Base-by-base conservation (phyloP, 2,329 filamentous ascomycete genomes). In the Albifimbria verrucaria region DNA sequence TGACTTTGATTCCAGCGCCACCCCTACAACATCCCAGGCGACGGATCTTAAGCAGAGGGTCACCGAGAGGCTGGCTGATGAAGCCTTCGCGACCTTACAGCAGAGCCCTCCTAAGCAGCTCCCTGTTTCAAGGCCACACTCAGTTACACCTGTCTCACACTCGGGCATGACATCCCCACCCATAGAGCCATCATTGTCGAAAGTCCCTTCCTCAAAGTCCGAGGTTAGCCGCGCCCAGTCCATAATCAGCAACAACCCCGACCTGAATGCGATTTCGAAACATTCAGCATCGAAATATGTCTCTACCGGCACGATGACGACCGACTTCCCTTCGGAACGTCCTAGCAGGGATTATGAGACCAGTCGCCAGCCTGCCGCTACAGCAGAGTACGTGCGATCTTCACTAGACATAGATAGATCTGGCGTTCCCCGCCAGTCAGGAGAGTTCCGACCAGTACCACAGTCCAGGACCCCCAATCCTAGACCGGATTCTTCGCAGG, bases 271-370 rank as follows among this genome's bases (percentile, higher is more conserved):
- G 3, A 82, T 83, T 23, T 77, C 80, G 2, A 75, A 76, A 3
- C 74, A 77, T 46, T 62, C 71, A 22, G 58, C 57, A 45, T 64
- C 70, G 17, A 67, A 63, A 52, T 75, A 75, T 57, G 71, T 84
- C 24, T 84, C 82, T 15, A 82, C 80, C 59, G 92, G 91, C 12
- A 95, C 91, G 0, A 93, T 94, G 86, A 96, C 92, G 3, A 79
- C 76, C 11, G 81, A 85, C 2, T 75, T 78, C 11, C 74, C 75
- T 4, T 69, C 75, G 7, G 84, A 82, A 61, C 77, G 55, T 20
- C 68, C 54, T 10, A 41, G 48, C 6, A 55, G 47, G 25, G 55
- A 57, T 2, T 39, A 49, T 23, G 57, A 63, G 12, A 54, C 50
- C 25, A 48, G 54, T 28, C 49, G n/a, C 23, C 60, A 59, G 41